These are phyloP conservation scores for Lachancea fermentati DNA, from an alignment of 805 yeast species.

Conservation along the genomic window DNA sequence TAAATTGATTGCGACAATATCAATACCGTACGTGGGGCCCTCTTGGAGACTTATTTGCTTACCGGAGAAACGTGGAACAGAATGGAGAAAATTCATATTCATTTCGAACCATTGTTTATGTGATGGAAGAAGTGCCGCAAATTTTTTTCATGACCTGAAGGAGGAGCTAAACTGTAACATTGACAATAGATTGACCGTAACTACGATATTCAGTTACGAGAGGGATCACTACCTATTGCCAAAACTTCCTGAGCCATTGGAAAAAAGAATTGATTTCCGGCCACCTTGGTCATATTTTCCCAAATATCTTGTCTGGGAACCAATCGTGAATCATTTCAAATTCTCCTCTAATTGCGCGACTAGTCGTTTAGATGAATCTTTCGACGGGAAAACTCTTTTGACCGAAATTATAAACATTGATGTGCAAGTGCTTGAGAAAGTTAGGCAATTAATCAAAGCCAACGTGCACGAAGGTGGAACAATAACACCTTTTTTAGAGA, in stretches of 20 bases:
- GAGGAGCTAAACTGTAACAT: constrained; percentile 3
- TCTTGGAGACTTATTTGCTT: constrained; percentile 24
- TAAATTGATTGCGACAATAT: constrained; percentile 13
- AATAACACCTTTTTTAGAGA: constrained; percentile 25
- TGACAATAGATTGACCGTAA: background rate
- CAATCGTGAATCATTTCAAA: constrained; percentile 12
- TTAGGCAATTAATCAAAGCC: constrained; percentile 11
- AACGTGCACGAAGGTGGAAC: constrained; percentile 13
- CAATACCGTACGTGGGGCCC: constrained; percentile 21
- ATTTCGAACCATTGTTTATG: constrained; percentile 24
- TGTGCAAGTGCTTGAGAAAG: constrained; percentile 7
- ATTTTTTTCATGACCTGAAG: constrained; percentile 20
- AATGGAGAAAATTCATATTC: constrained; percentile 11
- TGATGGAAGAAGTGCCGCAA: constrained; percentile 23
- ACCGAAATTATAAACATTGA: constrained; percentile 14
- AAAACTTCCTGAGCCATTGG: constrained; percentile 22
- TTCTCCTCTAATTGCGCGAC: constrained; percentile 14
- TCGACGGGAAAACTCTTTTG: constrained; percentile 9
- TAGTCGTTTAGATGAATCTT: constrained; percentile 1
- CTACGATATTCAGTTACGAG: constrained; percentile 14
- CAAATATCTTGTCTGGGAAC: constrained; percentile 10
- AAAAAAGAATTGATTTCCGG: constrained; percentile 19
- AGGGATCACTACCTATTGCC: constrained; percentile 11
- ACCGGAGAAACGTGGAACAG: constrained; percentile 5
- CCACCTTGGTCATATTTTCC: constrained; percentile 14